Base-by-base conservation (phyloP, 208 protist genomes). In the Wallacemonas sp. region DNA sequence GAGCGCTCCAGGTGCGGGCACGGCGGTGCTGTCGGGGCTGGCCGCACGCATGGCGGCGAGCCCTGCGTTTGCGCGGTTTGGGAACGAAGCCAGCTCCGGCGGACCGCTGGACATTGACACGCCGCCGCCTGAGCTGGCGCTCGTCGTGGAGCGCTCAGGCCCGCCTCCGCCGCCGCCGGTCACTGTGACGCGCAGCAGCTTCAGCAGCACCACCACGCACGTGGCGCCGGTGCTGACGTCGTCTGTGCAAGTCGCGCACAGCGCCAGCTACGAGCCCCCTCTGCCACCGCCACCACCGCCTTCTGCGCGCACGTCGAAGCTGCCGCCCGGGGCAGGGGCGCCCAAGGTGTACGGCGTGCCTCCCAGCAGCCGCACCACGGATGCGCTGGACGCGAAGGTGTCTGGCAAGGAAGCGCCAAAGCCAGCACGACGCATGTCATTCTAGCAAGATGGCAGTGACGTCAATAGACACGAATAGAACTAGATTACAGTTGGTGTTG, bases 221-320 rank as follows among this genome's bases (percentile, higher is more conserved):
- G 45, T 48, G 50, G 2, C 36, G 48, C 48, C 59, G 29, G 48
- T n/a, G 7, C 42, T 57, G 16, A 52, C 61, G 12, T 73, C 44
- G 22, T 36, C 54, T 20, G 20, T 66, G 46, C 65, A 79, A 12
- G 65, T 79, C 10, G 67, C 67, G 1, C 48, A 48, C 48, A 85
- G 79, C 49, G 64, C 29, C 32, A 85, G 79, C 46, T 81, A 72
- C 67, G 80, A 79, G 57, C 80, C 80, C 57, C 72, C 70, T 12
- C 65, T 86, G 20, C 54, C 57, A 12, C 61, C 72, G 41, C 79
- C 79, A 23, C 79, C 79, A 10, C 77, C 77, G 3, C 78, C 78
- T 20, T 61, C 57, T 5, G 52, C 77, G 12, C 41, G 65, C 63
- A 23, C 57, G 54, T 41, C 52, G n/a, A 59, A 59, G 52, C 10